Conservation (phyloP, 805 yeast genomes). For the Wickerhamiella qilinensis region DNA sequence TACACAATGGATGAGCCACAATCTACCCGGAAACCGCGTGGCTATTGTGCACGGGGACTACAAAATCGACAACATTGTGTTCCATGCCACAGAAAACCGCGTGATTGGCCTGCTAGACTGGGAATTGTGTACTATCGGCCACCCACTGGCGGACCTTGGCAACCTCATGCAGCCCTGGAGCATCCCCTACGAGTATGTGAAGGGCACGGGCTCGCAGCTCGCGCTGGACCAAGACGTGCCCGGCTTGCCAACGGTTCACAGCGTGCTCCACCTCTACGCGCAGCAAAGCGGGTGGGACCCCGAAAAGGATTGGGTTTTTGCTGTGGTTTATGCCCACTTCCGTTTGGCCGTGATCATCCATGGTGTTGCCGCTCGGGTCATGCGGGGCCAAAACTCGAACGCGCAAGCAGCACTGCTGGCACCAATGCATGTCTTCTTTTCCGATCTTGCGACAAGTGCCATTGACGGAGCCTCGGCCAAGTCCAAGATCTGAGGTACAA, state of each 20-base stretch:
- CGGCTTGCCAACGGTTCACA: conserved; percentile 15
- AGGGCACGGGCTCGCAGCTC: conserved; percentile 6
- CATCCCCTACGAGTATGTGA: conserved; percentile 21
- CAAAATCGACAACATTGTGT: conserved; percentile 47
- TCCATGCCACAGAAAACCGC: conserved; percentile 34
- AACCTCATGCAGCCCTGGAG: conserved; percentile 40
- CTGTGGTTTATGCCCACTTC: conserved; percentile 38
- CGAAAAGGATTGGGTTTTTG: conserved; percentile 31
- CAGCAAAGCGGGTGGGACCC: conserved; percentile 29
- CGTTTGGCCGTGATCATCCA: conserved; percentile 42
- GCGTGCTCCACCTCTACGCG: conserved; percentile 14
- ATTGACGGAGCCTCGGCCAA: conserved; percentile 2
- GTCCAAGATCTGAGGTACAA: not conserved
- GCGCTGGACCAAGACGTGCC: conserved; percentile 16
- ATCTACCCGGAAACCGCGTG: conserved; percentile 31
- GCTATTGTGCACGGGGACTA: conserved; percentile 48
- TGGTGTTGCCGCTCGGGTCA: conserved; percentile 42
- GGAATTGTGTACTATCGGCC: conserved; percentile 52
- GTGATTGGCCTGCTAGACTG: conserved; percentile 46
- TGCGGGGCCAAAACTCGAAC: conserved; percentile 37
- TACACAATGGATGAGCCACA: conserved; percentile 26
- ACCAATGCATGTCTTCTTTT: conserved; percentile 18
- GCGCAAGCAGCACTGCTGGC: conserved; percentile 32
- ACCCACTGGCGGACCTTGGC: conserved; percentile 46
- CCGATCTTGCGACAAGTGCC: conserved; percentile 17